These are phyloP conservation scores for Umbelopsis sp. DNA, from an alignment of 192 early-diverging fungal genomes.

Conservation along the genomic window DNA sequence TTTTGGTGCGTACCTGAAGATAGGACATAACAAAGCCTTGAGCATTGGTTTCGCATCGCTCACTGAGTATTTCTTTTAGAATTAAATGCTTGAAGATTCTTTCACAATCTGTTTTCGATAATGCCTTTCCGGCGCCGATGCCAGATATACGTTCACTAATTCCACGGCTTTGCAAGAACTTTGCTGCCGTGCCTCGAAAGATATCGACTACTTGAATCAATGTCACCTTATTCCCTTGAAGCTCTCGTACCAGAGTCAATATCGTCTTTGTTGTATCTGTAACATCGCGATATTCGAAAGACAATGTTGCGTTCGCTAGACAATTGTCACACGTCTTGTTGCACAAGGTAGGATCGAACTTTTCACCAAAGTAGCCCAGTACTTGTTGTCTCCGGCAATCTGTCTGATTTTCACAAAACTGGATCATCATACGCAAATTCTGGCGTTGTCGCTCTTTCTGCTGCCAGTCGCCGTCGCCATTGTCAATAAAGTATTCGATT, in stretches of 20 bases:
- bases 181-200: constrained; percentile 69
- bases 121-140: constrained; percentile 58
- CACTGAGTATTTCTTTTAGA: constrained; percentile 60
- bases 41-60: constrained; percentile 59
- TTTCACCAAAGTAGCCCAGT: constrained; percentile 90
- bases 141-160: constrained; percentile 49
- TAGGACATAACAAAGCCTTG: constrained; percentile 55
- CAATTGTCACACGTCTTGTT: constrained; percentile 90
- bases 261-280: constrained; percentile 53
- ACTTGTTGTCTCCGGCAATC: constrained; percentile 91
- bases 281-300: constrained; percentile 48
- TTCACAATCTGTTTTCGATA: constrained; percentile 62
- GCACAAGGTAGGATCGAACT: constrained; percentile 67
- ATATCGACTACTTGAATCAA: constrained; percentile 72
- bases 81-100: constrained; percentile 73
- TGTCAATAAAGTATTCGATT: constrained; percentile 80
- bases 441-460: constrained; percentile 79
- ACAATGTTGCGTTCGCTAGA: constrained; percentile 27
- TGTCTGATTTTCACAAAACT: constrained; percentile 83
- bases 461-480: constrained; percentile 74
- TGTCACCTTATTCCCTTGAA: constrained; percentile 57
- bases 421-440: constrained; percentile 66
- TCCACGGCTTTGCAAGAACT: constrained; percentile 50
- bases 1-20: constrained; percentile 15
- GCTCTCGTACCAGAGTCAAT: constrained; percentile 49